phyloP scores from a whole-genome alignment of 2,329 filamentous ascomycete species.

The Neonectria hederae region DNA sequence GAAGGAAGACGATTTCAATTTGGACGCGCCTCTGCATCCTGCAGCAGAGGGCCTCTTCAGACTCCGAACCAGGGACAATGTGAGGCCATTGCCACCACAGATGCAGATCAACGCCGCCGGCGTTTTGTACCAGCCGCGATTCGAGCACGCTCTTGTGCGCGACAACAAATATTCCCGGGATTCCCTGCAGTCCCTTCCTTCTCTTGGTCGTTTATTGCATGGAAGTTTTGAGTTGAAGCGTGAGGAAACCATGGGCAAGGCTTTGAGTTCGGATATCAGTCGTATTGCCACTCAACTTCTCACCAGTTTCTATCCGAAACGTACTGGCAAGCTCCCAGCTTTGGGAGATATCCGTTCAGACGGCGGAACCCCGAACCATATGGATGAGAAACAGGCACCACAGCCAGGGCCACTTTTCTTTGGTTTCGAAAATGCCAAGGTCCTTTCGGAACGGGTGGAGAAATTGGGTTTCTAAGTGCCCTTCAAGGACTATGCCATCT shows the following conservation, averaged over 20 bases:
- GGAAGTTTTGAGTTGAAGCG: not conserved
- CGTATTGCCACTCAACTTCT: slow-evolving; percentile 19
- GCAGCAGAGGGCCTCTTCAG: slow-evolving; percentile 32
- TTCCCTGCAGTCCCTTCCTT: slow-evolving; percentile 44
- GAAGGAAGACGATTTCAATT: slow-evolving; percentile 41
- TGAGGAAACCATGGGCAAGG: slow-evolving; percentile 8
- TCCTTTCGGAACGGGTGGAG: not conserved
- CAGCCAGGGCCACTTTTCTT: not conserved
- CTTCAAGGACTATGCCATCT: not conserved
- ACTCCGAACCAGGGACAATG: slow-evolving; percentile 27
- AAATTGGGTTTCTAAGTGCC: not conserved
- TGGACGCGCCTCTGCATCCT: slow-evolving; percentile 43
- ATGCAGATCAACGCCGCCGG: slow-evolving; percentile 27
- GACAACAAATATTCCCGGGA: slow-evolving; percentile 44
- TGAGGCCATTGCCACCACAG: slow-evolving; percentile 14
- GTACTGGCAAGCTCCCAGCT: not conserved
- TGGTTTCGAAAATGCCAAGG: slow-evolving; percentile 13
- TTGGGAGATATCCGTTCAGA: slow-evolving; percentile 1
- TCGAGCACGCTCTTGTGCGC: slow-evolving; percentile 29
- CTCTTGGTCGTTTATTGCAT: slow-evolving; percentile 32
- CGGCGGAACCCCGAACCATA: slow-evolving; percentile 10
- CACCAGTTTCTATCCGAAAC: not conserved
- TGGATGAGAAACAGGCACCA: slow-evolving; percentile 22
- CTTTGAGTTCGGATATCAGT: slow-evolving; percentile 36
- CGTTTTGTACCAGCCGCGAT: slow-evolving; percentile 10